Base-by-base conservation (phyloP, 768 basidiomycete genomes). In the Boletus huronensis region DNA sequence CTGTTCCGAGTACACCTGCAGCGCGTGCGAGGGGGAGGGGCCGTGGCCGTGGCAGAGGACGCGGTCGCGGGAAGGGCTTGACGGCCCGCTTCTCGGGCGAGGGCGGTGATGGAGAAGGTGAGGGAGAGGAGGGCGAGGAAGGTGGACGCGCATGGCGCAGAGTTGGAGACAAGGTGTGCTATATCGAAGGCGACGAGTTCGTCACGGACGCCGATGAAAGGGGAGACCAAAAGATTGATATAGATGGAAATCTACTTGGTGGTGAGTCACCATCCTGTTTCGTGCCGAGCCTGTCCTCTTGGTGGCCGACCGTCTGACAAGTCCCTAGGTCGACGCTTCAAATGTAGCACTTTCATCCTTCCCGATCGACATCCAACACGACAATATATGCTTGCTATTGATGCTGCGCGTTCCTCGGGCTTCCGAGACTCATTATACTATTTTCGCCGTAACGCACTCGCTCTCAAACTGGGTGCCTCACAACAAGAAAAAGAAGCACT, bases 381-480 rank as follows among this genome's bases (percentile, higher is more conserved):
- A 42, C 78, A 83, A 56, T 99, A 97, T 74, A 90, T 97, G 83
- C 88, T 98, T 39, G 94, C 96, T 21, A 98, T 99, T 54, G 97
- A 99, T 65, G 96, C 94, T 3, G 97, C 97, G 0, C 85, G 96
- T 26, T 91, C 92, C 9, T 95, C 93, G 19, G 97, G 97, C 5
- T 98, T 93, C 73, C 83, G 93, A 45, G 97, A 98, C 70, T 98
- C 97, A 9, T 76, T 98, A n/a, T 97, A 98, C 72, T 98, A 98
- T 72, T 95, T 98, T 73, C 88, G 97, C 3, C 82, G 93, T 6
- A 97, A 96, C 59, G 83, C 84, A 0, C 83, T 93, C 28, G 88
- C 96, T 16, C 79, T 94, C 76, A 98, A 98, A 71, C 80, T 97
- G 55, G 88, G 87, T 58, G 92, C 93, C 31, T 90, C 87, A 0